phyloP scores from a whole-genome alignment of 2,329 filamentous ascomycete species.

The Talaromyces sp. region DNA sequence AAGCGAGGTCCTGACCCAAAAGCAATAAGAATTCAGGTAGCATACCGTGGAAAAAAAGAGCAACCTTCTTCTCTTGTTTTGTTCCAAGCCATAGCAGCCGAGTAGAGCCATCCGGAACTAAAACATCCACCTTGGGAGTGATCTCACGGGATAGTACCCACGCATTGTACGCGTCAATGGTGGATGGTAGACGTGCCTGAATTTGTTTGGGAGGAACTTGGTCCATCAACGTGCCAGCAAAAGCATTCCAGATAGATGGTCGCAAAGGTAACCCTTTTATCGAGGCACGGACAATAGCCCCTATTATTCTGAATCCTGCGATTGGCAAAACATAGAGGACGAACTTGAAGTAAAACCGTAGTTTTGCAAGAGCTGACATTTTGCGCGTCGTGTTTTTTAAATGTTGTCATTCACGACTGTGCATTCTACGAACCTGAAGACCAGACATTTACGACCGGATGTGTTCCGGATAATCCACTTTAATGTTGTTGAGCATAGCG shows the following conservation, averaged over 20 bases:
- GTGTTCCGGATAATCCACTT: too few relatives aligned
- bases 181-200: conserved; percentile 16
- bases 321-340: background rate
- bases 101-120: conserved; percentile 7
- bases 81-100: conserved; percentile 15
- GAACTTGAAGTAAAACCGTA: background rate
- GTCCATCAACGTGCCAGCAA: conserved; percentile 14
- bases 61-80: conserved; percentile 11
- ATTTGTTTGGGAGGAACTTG: conserved; percentile 11
- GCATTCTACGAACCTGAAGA: too few relatives aligned
- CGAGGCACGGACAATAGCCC: conserved; percentile 1
- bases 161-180: conserved; percentile 13
- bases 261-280: conserved; percentile 3
- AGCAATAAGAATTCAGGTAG: background rate
- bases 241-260: conserved; percentile 9
- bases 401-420: too few relatives aligned
- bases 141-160: conserved; percentile 10
- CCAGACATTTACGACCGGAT: too few relatives aligned
- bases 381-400: background rate
- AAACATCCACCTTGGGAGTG: too few relatives aligned
- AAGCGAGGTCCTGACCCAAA: background rate
- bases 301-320: background rate
- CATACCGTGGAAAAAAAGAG: conserved; percentile 19
- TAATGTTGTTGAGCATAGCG: too few relatives aligned
- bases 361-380: background rate